Base-by-base conservation (phyloP, 768 basidiomycete genomes). In the Boletus subparvulus region DNA sequence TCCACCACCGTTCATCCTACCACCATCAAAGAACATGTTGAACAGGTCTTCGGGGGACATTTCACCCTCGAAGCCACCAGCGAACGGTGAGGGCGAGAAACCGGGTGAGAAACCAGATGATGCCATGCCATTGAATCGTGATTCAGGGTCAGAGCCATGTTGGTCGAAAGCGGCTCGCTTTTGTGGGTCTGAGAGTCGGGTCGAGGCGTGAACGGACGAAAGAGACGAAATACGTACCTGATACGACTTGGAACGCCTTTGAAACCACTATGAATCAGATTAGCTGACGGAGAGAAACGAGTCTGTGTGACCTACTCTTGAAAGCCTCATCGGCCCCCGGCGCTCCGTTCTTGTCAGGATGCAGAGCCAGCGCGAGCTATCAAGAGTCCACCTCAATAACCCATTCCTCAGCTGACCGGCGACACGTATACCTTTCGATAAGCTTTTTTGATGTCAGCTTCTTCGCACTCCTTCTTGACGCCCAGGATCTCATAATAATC, bases 241-340 rank as follows among this genome's bases (percentile, higher is more conserved):
- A 95, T 36, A 98, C 77, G 10, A 98, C 87, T 69, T 96, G 94
- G 74, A 98, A 98, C 11, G 95, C 94, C 74, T 97, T 98, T 5
- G 94, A 96, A 30, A 98, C 93, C 88, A 95, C 96, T 98, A 67
- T 12, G 24, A 17, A 39, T 10, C 12, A 52, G 3, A 62, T 65
- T 21, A 55, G 42, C 47, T 42, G 36, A 46, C 26, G 21, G 36
- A 52, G 14, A 51, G 48, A 55, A 40, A 49, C 19, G 0, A 44
- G 21, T 41, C 36, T 26, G 54, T 28, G 56, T 40, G 48, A 80
- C 87, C 52, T 66, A 98, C 96, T 79, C 78, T 98, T 98, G 77
- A 98, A 98, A 3, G 96, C 96, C 70, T 98, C 96, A 58, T 98
- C 96, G 16, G 96, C 96, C 40, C 93, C 92, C n/a, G 96, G 95